Conservation (phyloP, 345 rosid genomes). For the Acer saccharum region DNA sequence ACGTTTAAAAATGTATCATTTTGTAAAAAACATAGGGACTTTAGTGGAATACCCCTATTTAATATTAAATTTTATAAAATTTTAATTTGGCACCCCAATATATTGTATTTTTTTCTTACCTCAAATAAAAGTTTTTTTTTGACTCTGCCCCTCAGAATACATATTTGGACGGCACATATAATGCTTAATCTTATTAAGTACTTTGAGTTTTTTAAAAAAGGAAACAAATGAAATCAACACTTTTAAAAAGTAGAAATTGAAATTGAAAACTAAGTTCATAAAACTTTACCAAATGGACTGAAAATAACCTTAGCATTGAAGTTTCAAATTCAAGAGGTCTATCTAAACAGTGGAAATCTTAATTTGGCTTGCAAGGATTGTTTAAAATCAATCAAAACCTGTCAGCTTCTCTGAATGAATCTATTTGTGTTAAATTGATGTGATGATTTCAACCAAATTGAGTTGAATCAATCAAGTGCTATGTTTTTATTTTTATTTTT, state of each 20-base stretch:
- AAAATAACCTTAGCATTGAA: not conserved
- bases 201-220: no score
- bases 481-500: not conserved
- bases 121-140: no score
- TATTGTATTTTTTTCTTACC: no score
- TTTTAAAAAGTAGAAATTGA: no score
- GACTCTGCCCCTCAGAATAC: accelerated
- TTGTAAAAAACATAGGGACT: no score
- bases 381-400: not conserved
- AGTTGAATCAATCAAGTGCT: conserved; percentile 14
- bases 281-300: not conserved
- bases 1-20: no score
- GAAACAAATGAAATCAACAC: no score
- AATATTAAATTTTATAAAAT: no score
- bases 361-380: not conserved
- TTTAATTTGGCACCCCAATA: no score
- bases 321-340: not conserved
- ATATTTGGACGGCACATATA: no score
- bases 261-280: not conserved
- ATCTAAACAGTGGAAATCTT: not conserved
- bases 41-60: no score
- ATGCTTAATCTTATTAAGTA: no score
- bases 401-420: conserved; percentile 12
- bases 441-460: conserved; percentile 10
- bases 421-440: conserved; percentile 9